Evolutionary conservation across 23 red algal genomes (phyloP).

Genomic region (Gracilaria gracilis): DNA sequence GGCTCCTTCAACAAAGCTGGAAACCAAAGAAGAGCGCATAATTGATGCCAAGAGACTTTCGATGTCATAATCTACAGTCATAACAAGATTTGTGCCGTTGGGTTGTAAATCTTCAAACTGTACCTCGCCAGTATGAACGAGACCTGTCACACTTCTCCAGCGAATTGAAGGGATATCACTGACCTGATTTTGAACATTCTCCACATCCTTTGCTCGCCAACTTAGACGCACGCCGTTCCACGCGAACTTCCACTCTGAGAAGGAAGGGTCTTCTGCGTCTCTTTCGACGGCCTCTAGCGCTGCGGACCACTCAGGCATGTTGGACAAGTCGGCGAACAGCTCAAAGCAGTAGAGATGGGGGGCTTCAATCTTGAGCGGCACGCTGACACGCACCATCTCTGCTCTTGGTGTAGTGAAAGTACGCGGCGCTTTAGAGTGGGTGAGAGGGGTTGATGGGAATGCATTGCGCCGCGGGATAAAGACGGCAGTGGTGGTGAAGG

Average conservation of each 20-base stretch:
- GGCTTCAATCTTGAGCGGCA: conserved; percentile 70
- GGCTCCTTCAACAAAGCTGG: conserved; percentile 62
- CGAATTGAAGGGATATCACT: conserved; percentile 37
- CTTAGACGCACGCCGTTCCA: conserved; percentile 66
- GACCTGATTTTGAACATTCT: conserved; percentile 3
- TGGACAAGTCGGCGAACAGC: conserved; percentile 72
- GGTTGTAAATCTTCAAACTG: conserved; percentile 17
- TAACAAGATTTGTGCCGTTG: conserved; percentile 32
- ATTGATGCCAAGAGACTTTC: conserved; percentile 56
- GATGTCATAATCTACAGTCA: conserved; percentile 72
- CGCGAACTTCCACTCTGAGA: conserved; percentile 71
- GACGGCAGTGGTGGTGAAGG: neutral
- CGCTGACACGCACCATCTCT: conserved; percentile 62
- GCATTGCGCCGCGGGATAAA: neutral
- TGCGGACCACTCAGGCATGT: conserved; percentile 76
- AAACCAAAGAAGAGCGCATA: conserved; percentile 55
- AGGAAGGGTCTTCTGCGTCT: conserved; percentile 56
- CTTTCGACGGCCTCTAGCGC: conserved; percentile 66
- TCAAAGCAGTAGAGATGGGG: conserved; percentile 33
- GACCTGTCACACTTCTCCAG: conserved; percentile 56
- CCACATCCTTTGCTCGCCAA: conserved; percentile 66
- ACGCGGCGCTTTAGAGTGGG: neutral
- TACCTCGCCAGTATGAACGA: conserved; percentile 61
- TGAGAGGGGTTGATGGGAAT: neutral
- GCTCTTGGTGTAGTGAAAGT: conserved; percentile 8